Evolutionary conservation across 768 basidiomycete genomes (phyloP), one percentile per base, ranked within the genome.

Genomic region (Mrakia frigida): DNA sequence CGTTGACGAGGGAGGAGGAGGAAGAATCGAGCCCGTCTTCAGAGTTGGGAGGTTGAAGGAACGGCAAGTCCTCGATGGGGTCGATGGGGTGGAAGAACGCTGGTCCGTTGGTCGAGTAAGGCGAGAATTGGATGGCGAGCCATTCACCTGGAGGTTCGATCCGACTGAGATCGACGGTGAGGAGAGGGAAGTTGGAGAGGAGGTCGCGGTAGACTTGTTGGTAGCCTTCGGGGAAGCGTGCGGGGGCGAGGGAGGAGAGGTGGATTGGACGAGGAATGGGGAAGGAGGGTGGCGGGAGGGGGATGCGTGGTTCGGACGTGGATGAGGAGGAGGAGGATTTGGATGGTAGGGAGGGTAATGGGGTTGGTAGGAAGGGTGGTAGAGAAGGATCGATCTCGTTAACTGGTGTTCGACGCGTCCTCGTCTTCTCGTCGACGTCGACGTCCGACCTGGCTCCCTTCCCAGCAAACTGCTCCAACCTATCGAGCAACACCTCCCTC

Each of bases 151-250:
- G 71, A 21, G 71, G n/a, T 21, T 35, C 46, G 35, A 39, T 59
- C 33, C 71, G 53, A 6, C 43, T 50, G 28, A 72, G 52, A 35
- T 72, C 71, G 16, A 72, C 71, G 18, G 71, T 72, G 31, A 72
- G 11, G 52, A 72, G 53, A 11, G 71, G 71, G n/a, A 72, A 60
- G 50, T 56, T 33, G 31, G 59, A 72, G 33, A 72, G 71, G n/a
- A 72, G 71, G 25, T 72, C 3, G 31, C 59, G 71, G 52, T 72
- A 72, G 33, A 53, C 37, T 11, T 33, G 21, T 35, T 60, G 43
- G 71, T 72, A 56, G 37, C 35, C 50, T 53, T 33, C 31, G 35
- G 71, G 71, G 23, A 56, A 41, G 53, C 50, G 65, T 1, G 65
- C 37, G 10, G 65, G 65, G 3, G 65, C 3, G 25, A 68, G 65